Percentiles rank a stretch among this genome's conserved stretches.
Evolutionary conservation across 495 filamentous ascomycete genomes (phyloP).

Genomic region (Aspergillus nidulans): DNA sequence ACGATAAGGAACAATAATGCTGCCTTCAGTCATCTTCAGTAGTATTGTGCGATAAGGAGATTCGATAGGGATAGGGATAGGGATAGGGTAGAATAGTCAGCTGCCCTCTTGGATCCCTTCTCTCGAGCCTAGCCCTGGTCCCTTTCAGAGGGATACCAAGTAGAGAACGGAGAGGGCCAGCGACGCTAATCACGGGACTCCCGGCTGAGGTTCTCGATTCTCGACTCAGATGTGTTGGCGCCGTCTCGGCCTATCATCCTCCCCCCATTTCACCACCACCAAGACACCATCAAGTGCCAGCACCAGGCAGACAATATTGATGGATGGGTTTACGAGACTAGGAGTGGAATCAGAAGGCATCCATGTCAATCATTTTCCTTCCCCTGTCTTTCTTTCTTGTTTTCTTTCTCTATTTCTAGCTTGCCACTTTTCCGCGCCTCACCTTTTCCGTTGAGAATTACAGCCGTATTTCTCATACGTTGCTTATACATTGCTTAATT

Average conservation of each 20-base stretch:
- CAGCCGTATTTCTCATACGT: background rate
- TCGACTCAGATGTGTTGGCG: background rate
- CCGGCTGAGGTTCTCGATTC: background rate
- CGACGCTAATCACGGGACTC: background rate
- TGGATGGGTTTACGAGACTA: too few relatives aligned
- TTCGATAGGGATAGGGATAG: background rate
- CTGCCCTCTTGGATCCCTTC: background rate
- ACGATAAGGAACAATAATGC: background rate
- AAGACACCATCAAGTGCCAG: background rate
- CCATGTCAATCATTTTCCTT: background rate
- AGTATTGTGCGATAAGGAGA: too few relatives aligned
- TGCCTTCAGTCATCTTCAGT: background rate
- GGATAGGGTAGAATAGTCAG: background rate
- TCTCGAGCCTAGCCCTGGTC: too few relatives aligned
- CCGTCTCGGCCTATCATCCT: conserved; percentile 5
- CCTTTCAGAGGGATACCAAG: too few relatives aligned
- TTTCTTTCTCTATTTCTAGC: background rate
- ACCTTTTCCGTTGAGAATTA: background rate
- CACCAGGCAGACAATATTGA: background rate
- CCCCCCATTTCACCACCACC: background rate
- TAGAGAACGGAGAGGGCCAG: too few relatives aligned
- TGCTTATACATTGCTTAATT: background rate
- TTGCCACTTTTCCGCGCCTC: background rate
- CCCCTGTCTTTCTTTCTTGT: background rate
- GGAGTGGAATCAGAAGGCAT: background rate